Evolutionary conservation across 371 early-diverging fungal genomes (phyloP), one percentile per base, ranked within the genome.

Genomic region (Rhizopus sp.): DNA sequence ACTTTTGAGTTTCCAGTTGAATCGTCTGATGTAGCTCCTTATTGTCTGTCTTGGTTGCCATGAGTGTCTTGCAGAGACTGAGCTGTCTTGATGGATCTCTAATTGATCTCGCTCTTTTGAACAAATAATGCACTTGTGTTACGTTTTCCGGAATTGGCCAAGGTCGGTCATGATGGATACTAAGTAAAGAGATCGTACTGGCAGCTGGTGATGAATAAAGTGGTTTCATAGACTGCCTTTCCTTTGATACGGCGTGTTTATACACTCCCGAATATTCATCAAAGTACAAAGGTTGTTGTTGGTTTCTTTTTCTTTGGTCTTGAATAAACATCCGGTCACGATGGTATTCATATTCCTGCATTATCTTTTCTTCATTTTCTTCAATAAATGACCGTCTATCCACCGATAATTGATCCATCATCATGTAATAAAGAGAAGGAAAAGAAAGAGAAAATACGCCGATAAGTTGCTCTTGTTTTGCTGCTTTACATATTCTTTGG

Each of bases 1-100:
- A 75, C 61, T 90, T 89, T 23, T 91, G 75, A 3, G 87, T 91
- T 55, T 94, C 93, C 29, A 72, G 39, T 9, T 73, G 62, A 49
- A 87, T 69, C 1, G 77, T 73, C 15, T 90, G 78, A 55, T 90
- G 90, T 16, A 60, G 32, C 6, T 65, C 60, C 47, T 57, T 56
- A 35, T 62, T 38, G 7, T 59, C 64, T n/a, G 53, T 46, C 9
- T 59, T 40, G 15, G 57, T 40, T 1, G 62, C 59, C 52, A 69
- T 69, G 31, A 69, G 32, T 3, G 32, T 44, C 2, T 62, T 55
- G n/a, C 63, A 69, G 1, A 69, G 39, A 37, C 46, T 50, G 5
- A 69, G 51, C 13, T 62, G 59, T 9, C 53, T 55, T 31, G 49
- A 45, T 13, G 48, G 47, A 44, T 62, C 33, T 17, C 53, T 45